Evolutionary conservation across 2,329 filamentous ascomycete genomes (phyloP), one percentile per base, ranked within the genome.

Genomic region (Nannizziopsis arthrosporioides): DNA sequence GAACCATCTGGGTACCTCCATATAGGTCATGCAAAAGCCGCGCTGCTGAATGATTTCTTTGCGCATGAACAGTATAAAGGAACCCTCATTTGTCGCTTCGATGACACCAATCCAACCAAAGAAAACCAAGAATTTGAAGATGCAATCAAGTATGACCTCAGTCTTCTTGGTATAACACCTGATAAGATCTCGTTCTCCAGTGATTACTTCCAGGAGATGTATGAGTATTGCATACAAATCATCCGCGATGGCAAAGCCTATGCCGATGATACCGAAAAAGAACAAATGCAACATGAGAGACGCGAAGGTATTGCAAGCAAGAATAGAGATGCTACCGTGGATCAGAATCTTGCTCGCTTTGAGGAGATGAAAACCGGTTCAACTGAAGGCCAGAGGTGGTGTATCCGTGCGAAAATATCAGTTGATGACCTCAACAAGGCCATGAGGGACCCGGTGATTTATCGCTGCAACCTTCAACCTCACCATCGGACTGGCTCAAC

Each of bases 51-150:
- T 71, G 89, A 96, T 66, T 96, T 94, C 74, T 96, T 96, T 59
- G 90, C 88, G 39, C 88, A 95, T 67, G 83, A 88, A 64, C 85
- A 87, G 58, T 94, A 94, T 73, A 82, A 90, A 52, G 92, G 92
- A 60, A 93, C 84, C 59, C 75, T 98, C 58, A 81, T 93, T 51
- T 78, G 96, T 43, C 85, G 92, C 51, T 92, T 98, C 61, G 92
- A 98, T 63, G 92, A 98, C 63, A 98, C 92, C 49, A 98, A 98
- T 69, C 92, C 92, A 6, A 82, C 84, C 51, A 96, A 96, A 67
- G 92, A 98, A 74, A 95, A 94, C 73, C 81, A 90, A 64, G 92
- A 96, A 70, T 98, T 83, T 65, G 83, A 96, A 64, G 88, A 96
- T 68, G 78, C 88, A 4, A 98, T 98, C 53, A 74, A 94, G 35